phyloP scores from a whole-genome alignment of 305 asterid genomes.

The Fraxinus sp. region DNA sequence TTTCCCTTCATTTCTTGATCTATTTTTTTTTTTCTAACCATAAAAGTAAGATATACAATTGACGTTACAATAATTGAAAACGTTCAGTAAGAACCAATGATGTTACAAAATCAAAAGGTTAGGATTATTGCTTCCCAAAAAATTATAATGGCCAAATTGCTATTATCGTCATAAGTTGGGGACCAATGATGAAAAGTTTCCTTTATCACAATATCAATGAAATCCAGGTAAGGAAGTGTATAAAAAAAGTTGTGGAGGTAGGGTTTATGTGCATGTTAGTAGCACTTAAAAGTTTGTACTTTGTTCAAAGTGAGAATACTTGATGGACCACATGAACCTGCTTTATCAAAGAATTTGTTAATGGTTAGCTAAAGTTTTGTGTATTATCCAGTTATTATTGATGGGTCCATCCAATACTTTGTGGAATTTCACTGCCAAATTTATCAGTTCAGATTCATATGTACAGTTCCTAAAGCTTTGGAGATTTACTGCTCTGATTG shows the following conservation, averaged over 20 bases:
- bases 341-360: neutral
- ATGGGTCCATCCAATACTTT: neutral
- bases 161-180: neutral
- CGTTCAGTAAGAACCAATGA: neutral
- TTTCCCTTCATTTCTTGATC: neutral
- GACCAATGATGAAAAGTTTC: neutral
- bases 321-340: conserved; percentile 2
- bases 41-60: neutral
- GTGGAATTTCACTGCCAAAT: neutral
- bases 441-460: neutral
- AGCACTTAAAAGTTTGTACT: neutral
- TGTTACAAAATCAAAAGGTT: neutral
- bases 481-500: neutral
- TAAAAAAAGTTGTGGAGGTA: neutral
- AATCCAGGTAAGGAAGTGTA: neutral
- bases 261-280: neutral
- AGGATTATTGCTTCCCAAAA: neutral
- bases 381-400: neutral
- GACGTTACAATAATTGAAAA: neutral
- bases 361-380: neutral
- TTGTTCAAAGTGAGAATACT: neutral
- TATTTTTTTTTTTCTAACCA: neutral
- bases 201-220: neutral
- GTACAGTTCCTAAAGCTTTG: neutral
- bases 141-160: neutral